phyloP scores from a whole-genome alignment of 352 stramenopile genomes.

The Phytophthora litchii region DNA sequence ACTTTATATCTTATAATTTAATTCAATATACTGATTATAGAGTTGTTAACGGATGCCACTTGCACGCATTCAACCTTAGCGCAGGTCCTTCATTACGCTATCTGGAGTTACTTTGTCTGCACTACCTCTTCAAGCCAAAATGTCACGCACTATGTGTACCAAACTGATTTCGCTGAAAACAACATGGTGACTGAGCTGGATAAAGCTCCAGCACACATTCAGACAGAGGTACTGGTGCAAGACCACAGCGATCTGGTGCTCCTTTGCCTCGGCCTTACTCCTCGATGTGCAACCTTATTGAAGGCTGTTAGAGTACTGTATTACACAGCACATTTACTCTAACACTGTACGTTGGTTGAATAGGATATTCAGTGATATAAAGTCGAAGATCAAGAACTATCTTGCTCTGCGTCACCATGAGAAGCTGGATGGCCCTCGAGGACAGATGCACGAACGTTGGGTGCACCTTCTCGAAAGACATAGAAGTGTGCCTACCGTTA shows the following conservation, averaged over 20 bases:
- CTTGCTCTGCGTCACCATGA: neutral
- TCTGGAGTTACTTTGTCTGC: too few relatives aligned
- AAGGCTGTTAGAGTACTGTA: neutral
- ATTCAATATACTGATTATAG: too few relatives aligned
- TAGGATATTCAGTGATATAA: neutral
- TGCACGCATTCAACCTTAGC: too few relatives aligned
- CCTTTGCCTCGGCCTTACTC: neutral
- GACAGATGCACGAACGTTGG: neutral
- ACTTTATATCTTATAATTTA: too few relatives aligned
- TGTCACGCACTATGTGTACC: too few relatives aligned
- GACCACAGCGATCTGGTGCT: neutral
- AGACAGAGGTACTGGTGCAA: neutral
- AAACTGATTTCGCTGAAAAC: neutral
- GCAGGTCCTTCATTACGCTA: too few relatives aligned
- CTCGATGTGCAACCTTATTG: neutral
- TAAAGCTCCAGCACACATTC: neutral
- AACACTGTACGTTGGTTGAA: neutral
- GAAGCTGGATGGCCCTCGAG: neutral
- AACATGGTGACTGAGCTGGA: neutral
- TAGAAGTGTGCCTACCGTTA: too few relatives aligned
- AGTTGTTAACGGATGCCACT: too few relatives aligned
- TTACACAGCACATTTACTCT: neutral
- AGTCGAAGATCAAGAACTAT: neutral
- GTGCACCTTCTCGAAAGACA: neutral
- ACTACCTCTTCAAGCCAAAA: too few relatives aligned